Conservation (phyloP, 768 basidiomycete genomes). For the Jaapia argillacea region DNA sequence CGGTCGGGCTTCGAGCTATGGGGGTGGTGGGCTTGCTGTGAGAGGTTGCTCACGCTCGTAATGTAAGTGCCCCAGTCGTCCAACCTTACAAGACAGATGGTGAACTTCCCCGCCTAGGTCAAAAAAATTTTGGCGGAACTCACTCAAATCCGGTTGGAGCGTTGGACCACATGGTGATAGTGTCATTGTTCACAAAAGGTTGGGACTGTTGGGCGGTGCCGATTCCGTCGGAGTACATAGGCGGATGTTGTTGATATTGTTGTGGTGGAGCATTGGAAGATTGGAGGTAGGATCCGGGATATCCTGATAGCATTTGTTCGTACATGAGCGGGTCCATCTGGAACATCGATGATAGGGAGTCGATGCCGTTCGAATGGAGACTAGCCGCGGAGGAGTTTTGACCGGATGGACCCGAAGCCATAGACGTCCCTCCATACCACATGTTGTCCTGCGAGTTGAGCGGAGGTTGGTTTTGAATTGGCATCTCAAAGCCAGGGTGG, state of each 20-base stretch:
- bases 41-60: neutral
- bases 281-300: too few species aligned
- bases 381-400: too few species aligned
- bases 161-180: constrained; percentile 53
- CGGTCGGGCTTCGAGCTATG: too few species aligned
- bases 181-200: constrained; percentile 30
- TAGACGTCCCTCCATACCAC: too few species aligned
- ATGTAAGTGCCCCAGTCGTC: constrained; percentile 18
- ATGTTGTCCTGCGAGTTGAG: too few species aligned
- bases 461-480: too few species aligned
- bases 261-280: too few species aligned
- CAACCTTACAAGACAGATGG: constrained; percentile 9
- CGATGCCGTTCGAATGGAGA: constrained; percentile 2
- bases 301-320: constrained; percentile 15
- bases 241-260: too few species aligned
- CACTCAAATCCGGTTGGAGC: constrained; percentile 54
- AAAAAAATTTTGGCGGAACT: constrained; percentile 14
- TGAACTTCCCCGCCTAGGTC: neutral
- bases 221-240: constrained; percentile 3
- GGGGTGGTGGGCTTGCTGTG: too few species aligned
- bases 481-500: constrained; percentile 13
- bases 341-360: constrained; percentile 14
- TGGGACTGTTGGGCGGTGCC: constrained; percentile 1
- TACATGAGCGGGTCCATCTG: constrained; percentile 11
- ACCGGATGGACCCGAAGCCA: too few species aligned